Evolutionary conservation across 768 basidiomycete genomes (phyloP), one percentile per base, ranked within the genome.

Genomic region (Rhizopogon rudus): DNA sequence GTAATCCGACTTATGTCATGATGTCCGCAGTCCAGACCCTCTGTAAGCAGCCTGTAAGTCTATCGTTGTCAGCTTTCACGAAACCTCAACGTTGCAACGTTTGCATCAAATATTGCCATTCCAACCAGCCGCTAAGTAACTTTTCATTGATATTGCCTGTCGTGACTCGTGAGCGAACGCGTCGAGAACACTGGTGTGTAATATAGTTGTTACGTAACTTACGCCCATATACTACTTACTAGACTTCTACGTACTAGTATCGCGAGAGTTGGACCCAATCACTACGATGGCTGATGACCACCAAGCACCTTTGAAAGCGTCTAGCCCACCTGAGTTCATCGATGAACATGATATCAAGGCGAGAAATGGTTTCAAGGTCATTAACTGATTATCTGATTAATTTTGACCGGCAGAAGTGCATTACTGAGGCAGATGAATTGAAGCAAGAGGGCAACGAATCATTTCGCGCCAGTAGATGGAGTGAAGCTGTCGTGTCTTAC

Each of bases 381-480:
- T 50, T 40, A 25, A 4, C 22, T n/a, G 48, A 42, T 33, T 29
- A 29, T 39, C 20, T 51, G 43, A 53, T 44, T 40, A 49, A 54
- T 53, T 37, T 33, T 44, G 53, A 56, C 58, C 9, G 39, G 17
- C 46, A 85, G 82, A 69, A 72, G 55, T 67, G 61, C 50, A 70
- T 89, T 13, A 64, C 59, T 31, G 71, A 75, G 57, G 87, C 87
- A 14, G 79, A 81, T 28, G 78, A 80, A 45, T 70, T 87, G 52
- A 97, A 95, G 69, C 69, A 72, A 7, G 80, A 87, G 63, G 94
- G 93, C 16, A 96, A 93, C 59, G 78, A 79, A 3, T 72, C 76
- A 57, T 96, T 93, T 71, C 84, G 83, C 45, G 71, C 79, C 17
- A 70, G 77, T 40, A 71, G 77, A 57, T 91, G 88, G 86, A 75